phyloP scores from a whole-genome alignment of 108 stramenopile genomes.

The Pseudonitzschia multistriata region DNA sequence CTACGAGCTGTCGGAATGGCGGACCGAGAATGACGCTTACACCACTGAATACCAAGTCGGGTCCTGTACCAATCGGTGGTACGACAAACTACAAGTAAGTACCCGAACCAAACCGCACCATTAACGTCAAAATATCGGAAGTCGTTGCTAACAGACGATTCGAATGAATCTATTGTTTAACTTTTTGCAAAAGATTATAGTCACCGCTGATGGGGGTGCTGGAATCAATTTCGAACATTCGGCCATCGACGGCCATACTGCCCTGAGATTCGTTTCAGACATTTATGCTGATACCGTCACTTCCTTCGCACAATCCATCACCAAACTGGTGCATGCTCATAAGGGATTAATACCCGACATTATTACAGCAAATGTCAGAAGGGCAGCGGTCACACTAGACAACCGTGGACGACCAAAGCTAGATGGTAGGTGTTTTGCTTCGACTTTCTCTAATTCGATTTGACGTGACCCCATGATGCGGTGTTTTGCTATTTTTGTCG shows the following conservation, averaged over 20 bases:
- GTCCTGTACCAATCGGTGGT: constrained; percentile 85
- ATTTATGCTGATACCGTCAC: constrained; percentile 85
- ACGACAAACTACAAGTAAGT: constrained; percentile 81
- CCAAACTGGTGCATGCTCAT: constrained; percentile 66
- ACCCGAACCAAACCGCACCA: constrained; percentile 19
- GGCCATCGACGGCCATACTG: constrained; percentile 88
- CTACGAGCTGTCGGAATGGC: constrained; percentile 45
- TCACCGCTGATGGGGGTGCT: constrained; percentile 47
- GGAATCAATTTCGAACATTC: constrained; percentile 88
- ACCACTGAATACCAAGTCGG: constrained; percentile 48
- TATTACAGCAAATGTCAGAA: constrained; percentile 61
- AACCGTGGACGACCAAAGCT: constrained; percentile 29
- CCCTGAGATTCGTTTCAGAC: constrained; percentile 80
- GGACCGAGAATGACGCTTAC: constrained; percentile 7
- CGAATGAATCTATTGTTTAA: constrained; percentile 18
- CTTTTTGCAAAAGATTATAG: constrained; percentile 25
- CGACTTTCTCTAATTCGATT: not conserved
- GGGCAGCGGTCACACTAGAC: constrained; percentile 41
- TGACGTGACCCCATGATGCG: not conserved
- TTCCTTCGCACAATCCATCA: constrained; percentile 82
- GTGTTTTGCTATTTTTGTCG: not conserved
- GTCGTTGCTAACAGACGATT: constrained; percentile 77
- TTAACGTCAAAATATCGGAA: constrained; percentile 48
- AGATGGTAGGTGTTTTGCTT: constrained; percentile 25
- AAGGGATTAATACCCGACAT: constrained; percentile 51